These are phyloP conservation scores for Blastomyces gilchristii DNA, from an alignment of 2,329 filamentous ascomycete species.

Conservation along the genomic window DNA sequence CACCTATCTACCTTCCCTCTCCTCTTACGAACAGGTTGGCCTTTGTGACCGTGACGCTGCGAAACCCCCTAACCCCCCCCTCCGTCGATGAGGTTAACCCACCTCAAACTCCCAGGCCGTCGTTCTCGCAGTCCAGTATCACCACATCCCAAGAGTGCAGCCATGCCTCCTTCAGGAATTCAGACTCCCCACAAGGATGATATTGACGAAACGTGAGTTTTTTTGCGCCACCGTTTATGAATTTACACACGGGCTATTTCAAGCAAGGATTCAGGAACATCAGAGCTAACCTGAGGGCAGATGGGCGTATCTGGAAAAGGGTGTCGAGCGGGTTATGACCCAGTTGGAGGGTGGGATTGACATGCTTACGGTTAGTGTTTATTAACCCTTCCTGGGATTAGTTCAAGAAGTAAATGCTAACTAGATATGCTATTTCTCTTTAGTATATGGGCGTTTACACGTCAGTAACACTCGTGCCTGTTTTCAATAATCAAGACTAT, in stretches of 20 bases:
- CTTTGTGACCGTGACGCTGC: neutral
- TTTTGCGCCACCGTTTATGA: neutral
- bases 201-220: slow-evolving; percentile 51
- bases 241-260: neutral
- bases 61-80: neutral
- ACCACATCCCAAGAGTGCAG: slow-evolving; percentile 9
- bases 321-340: slow-evolving; percentile 87
- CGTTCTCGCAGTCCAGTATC: slow-evolving; percentile 4
- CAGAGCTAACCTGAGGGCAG: slow-evolving; percentile 34
- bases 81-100: slow-evolving; percentile 1
- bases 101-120: slow-evolving; percentile 3
- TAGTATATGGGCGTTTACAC: slow-evolving; percentile 96
- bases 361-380: slow-evolving; percentile 62
- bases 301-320: slow-evolving; percentile 81
- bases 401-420: slow-evolving; percentile 9
- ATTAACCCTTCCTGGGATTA: slow-evolving; percentile 9
- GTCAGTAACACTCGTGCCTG: slow-evolving; percentile 36
- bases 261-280: neutral
- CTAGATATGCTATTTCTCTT: slow-evolving; percentile 10
- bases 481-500: neutral
- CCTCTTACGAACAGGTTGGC: neutral
- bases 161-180: slow-evolving; percentile 32
- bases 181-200: slow-evolving; percentile 47
- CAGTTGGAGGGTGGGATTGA: slow-evolving; percentile 87
- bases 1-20: neutral